A percentile compares a stretch with the other conserved stretches of the same genome.
These are phyloP conservation scores for Parachaetomium inaequale DNA, from an alignment of 495 filamentous ascomycete species.

Conservation along the genomic window DNA sequence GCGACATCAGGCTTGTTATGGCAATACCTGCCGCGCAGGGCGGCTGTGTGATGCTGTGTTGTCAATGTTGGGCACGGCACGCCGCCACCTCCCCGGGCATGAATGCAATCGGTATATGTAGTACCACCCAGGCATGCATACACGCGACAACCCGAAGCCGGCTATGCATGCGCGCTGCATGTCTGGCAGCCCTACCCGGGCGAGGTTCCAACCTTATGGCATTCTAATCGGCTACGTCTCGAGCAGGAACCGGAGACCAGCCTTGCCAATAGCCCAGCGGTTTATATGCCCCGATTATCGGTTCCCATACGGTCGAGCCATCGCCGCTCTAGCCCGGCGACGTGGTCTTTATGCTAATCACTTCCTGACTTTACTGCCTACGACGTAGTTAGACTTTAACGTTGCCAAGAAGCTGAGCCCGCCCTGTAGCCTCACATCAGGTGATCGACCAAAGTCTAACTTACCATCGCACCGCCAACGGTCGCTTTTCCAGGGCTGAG, in stretches of 20 bases:
- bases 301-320: neutral
- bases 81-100: neutral
- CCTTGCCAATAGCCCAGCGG: neutral
- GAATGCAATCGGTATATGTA: neutral
- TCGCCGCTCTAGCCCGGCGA: neutral
- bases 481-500: conserved; percentile 18
- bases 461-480: neutral
- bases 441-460: conserved; percentile 10
- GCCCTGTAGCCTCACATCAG: conserved; percentile 4
- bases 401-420: neutral
- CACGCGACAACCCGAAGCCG: neutral
- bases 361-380: too few species aligned
- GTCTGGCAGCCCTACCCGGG: conserved; percentile 1
- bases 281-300: neutral
- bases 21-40: neutral
- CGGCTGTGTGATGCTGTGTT: neutral
- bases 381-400: neutral
- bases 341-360: too few species aligned
- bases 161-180: neutral
- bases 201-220: neutral
- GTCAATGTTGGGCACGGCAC: neutral
- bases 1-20: neutral
- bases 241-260: neutral
- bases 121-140: neutral
- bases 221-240: neutral